Evolutionary conservation across 73 alveolate genomes (phyloP).

Genomic region (Paramecium pentaurelia): DNA sequence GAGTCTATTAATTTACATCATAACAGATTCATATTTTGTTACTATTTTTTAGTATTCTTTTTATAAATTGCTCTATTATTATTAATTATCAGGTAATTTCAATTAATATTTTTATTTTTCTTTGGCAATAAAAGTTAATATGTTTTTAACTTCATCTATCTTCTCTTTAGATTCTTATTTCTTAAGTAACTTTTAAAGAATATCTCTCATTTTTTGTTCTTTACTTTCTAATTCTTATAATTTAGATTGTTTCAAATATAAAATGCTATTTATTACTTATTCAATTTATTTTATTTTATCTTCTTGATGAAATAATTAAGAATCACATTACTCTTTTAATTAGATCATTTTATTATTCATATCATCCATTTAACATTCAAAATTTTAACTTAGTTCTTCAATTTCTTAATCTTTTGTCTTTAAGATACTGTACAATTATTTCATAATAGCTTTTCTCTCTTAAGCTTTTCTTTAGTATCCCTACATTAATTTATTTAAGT

Average conservation of each 20-base stretch:
- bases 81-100: neutral
- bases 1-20: neutral
- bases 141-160: constrained; percentile 28
- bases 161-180: constrained; percentile 15
- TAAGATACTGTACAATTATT: neutral
- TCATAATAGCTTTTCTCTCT: constrained; percentile 35
- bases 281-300: neutral
- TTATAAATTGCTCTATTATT: neutral
- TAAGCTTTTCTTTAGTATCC: constrained; percentile 13
- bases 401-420: constrained; percentile 7
- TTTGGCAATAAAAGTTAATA: neutral
- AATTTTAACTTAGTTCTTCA: neutral
- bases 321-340: neutral
- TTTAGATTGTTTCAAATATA: neutral
- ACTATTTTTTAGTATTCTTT: constrained; percentile 32
- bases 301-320: neutral
- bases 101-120: neutral
- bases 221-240: neutral
- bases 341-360: neutral
- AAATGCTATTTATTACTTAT: neutral
- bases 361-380: neutral
- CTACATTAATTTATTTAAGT: neutral
- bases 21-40: neutral
- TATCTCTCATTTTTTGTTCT: neutral
- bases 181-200: neutral